Base-by-base conservation (phyloP, 306 rosid species). In the Canavalia gladiata region DNA sequence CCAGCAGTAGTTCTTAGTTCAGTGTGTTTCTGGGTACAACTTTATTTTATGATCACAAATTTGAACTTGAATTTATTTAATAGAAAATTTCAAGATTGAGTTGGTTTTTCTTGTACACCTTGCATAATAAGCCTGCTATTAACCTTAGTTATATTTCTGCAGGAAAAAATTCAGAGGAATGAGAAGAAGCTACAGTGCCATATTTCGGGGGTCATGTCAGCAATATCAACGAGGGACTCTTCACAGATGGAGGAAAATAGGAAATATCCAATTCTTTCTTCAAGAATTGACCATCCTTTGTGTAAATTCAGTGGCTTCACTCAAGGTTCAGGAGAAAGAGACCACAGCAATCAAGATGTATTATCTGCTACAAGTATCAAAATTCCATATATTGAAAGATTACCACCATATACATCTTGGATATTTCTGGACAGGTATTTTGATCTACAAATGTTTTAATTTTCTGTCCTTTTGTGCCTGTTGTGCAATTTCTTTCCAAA, bases 371-470 rank as follows among this genome's bases (percentile, higher is more conserved):
- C 92, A 66, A 90, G 88, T 77, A 76, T 84, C 77, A 90, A 88
- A 87, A 92, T 95, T 70, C 93, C 95, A 52, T 68, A 49, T 77
- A 77, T 87, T 67, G 91, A 89, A 68, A 91, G 83, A 84, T 74
- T 95, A 77, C 98, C 97, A 2, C 91, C 96, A 45, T 95, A 90
- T 85, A 90, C 97, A 25, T 90, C 99, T 13, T 95, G 99, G 99
- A 93, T 91, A 74, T 95, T 92, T 87, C 87, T 95, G 91, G 94
- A 88, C 75, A 95, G 97, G 99, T 92, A 75, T 57, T 60, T 80
- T 54, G 66, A 49, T 76, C 37, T 80, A 25, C 77, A 57, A 63
- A 60, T 46, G 31, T 68, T 76, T 56, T 73, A 46, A 39, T 31
- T 51, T 68, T 56, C 54, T 39, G 55, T 82, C 50, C 75, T 39